Conservation (phyloP, 305 asterid species). For the Fraxinus greggii region DNA sequence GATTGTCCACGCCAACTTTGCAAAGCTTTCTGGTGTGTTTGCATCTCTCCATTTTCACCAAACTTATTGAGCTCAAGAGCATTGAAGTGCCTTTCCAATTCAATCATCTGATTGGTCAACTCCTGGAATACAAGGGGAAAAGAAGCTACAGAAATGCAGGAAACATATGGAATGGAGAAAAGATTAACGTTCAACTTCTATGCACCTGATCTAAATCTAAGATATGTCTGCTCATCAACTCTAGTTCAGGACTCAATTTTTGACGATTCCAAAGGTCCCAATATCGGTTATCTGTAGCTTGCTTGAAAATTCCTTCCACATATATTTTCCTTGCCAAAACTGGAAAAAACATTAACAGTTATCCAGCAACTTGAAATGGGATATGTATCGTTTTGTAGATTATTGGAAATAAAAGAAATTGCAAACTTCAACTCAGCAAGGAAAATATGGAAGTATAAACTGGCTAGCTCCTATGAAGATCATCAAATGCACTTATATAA, state of each 20-base stretch:
- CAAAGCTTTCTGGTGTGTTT: constrained; percentile 42
- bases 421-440: constrained; percentile 4
- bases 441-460: constrained; percentile 8
- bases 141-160: constrained; percentile 21
- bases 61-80: constrained; percentile 71
- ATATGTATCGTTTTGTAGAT: constrained; percentile 11
- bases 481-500: background rate
- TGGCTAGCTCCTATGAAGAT: background rate
- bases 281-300: constrained; percentile 76
- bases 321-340: constrained; percentile 79
- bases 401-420: background rate
- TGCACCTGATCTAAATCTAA: constrained; percentile 68
- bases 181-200: constrained; percentile 19
- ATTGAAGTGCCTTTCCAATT: constrained; percentile 90
- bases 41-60: constrained; percentile 54
- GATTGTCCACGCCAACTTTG: constrained; percentile 55
- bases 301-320: constrained; percentile 80
- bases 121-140: constrained; percentile 40
- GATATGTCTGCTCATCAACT: constrained; percentile 65
- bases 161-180: constrained; percentile 16
- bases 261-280: constrained; percentile 93
- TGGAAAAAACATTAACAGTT: constrained; percentile 34
- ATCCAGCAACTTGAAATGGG: constrained; percentile 18
- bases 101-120: constrained; percentile 75
- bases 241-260: constrained; percentile 81